phyloP scores from a whole-genome alignment of 2,329 filamentous ascomycete genomes.

The Alternaria angustiovoidea region DNA sequence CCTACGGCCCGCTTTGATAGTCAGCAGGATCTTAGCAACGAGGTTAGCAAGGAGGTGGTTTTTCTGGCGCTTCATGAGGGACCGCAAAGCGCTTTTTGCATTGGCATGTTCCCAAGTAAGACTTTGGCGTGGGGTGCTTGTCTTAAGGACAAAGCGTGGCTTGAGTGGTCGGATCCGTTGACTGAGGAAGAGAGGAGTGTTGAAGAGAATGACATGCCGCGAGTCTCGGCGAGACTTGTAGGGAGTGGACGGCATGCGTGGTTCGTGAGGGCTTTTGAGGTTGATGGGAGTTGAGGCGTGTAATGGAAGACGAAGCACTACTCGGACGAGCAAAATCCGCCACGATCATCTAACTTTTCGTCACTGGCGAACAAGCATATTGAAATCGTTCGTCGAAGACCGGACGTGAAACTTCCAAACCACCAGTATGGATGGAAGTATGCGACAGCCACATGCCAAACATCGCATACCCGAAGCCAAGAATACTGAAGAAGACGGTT shows the following conservation, averaged over 20 bases:
- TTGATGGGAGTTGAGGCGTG: constrained; percentile 2
- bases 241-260: constrained; percentile 27
- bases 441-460: neutral
- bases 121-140: constrained; percentile 35
- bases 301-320: neutral
- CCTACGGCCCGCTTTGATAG: constrained; percentile 6
- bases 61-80: constrained; percentile 29
- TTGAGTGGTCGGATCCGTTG: constrained; percentile 17
- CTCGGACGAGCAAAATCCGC: no score
- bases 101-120: constrained; percentile 27
- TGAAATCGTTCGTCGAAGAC: neutral
- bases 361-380: neutral
- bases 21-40: constrained; percentile 5
- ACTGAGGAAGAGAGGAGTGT: constrained; percentile 23
- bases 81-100: constrained; percentile 23
- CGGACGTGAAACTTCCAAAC: no score
- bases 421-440: accelerated
- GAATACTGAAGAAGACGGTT: no score
- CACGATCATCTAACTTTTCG: neutral
- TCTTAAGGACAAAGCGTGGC: constrained; percentile 33
- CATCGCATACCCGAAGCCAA: neutral
- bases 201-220: constrained; percentile 20
- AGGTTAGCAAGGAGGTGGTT: constrained; percentile 10
- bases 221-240: constrained; percentile 22
- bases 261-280: constrained; percentile 17